Evolutionary conservation across 2,329 filamentous ascomycete genomes (phyloP), one percentile per base, ranked within the genome.

Genomic region (Seiridium unicorne): DNA sequence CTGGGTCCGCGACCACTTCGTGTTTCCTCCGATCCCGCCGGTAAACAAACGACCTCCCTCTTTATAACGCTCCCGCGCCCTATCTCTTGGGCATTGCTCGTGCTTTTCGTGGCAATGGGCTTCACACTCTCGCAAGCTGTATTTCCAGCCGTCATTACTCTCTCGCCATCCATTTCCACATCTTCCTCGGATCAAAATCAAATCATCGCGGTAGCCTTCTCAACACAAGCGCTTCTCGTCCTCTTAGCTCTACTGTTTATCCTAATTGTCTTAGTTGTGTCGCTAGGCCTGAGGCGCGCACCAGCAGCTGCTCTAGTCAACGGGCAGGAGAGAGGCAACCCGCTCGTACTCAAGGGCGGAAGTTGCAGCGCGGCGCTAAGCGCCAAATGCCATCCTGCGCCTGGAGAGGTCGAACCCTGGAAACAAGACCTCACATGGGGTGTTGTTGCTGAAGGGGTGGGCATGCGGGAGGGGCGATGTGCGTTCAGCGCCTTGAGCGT

Each of bases 331-430:
- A 67, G 72, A 13, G 80, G 79, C 1, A 84, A 84, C 70, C 82
- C 82, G 31, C 76, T 84, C 32, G 74, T 74, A 1, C 65, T 84
- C 42, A 69, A 68, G 31, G 80, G 77, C 36, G 81, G 81, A 9
- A 73, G 75, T 47, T 84, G 81, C 71, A 82, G 79, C 61, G 82
- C 81, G 7, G 81, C 83, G n/a, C 67, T 85, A 62, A 79, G 77
- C 67, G 76, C 81, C 32, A 70, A 77, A 55, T 83, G 81, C 68
- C 81, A 83, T 59, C 71, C 76, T 4, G 63, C 68, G 18, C 67
- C 66, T 7, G 70, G 69, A 36, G 68, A 69, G 44, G 38, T 62
- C 49, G 67, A 69, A 31, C 58, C 64, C 62, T 81, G 58, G 77
- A 76, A 72, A 60, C 69, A 63, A 58, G 70, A 64, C 65, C 68